Percentiles rank a stretch among this genome's conserved stretches.
These are phyloP conservation scores for Pistacia atlantica DNA, from an alignment of 345 rosid species.

Conservation along the genomic window DNA sequence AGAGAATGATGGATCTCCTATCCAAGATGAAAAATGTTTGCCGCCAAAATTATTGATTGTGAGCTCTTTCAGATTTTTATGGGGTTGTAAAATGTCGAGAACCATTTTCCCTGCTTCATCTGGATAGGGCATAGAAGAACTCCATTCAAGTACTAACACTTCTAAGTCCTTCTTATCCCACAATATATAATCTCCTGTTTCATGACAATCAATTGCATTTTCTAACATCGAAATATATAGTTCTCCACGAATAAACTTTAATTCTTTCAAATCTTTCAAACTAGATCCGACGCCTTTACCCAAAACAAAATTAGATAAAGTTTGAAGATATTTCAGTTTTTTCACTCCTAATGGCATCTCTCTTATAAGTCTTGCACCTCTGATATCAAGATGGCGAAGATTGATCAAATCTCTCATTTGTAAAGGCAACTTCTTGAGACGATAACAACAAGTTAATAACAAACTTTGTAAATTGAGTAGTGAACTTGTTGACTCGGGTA, in stretches of 20 bases:
- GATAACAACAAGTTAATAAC: not conserved
- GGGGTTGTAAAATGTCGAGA: not conserved
- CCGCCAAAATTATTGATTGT: not conserved
- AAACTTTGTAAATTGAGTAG: not conserved
- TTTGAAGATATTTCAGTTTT: not conserved
- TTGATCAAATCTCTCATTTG: not conserved
- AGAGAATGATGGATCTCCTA: not conserved
- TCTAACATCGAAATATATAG: not conserved
- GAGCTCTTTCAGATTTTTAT: not conserved
- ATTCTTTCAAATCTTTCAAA: not conserved
- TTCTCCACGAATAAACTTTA: no score
- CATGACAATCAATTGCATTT: not conserved
- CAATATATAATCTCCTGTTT: not conserved
- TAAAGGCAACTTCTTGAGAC: not conserved
- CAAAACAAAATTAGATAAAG: not conserved
- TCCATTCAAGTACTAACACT: not conserved
- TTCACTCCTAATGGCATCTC: not conserved
- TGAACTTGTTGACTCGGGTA: not conserved
- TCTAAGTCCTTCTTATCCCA: not conserved
- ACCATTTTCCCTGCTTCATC: not conserved
- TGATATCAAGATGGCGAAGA: not conserved
- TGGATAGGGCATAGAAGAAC: no score
- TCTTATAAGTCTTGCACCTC: not conserved
- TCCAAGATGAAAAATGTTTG: not conserved
- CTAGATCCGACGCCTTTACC: not conserved